These are phyloP conservation scores for Saccharomycopsis sp. DNA, from an alignment of 805 yeast genomes.

Conservation along the genomic window DNA sequence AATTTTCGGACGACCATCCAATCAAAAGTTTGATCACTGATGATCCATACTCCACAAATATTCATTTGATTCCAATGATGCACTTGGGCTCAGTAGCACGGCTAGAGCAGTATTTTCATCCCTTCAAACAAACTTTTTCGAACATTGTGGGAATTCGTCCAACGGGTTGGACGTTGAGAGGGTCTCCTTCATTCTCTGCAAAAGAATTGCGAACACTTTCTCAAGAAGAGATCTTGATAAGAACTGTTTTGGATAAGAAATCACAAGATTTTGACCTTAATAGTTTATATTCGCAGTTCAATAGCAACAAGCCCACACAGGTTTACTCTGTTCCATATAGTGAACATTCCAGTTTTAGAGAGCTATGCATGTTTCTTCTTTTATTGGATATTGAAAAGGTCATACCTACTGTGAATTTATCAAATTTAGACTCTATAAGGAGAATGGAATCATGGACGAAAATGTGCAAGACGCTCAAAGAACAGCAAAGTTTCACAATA, in stretches of 20 bases:
- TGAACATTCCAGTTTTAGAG: constrained; percentile 88
- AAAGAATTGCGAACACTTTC: constrained; percentile 11
- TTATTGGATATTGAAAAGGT: constrained; percentile 41
- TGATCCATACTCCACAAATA: constrained; percentile 39
- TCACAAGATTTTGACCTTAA: constrained; percentile 20
- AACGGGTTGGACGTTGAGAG: constrained; percentile 79
- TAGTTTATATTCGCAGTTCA: constrained; percentile 28
- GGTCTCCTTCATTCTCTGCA: constrained; percentile 9
- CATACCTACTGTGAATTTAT: constrained; percentile 70
- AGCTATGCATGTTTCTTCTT: constrained; percentile 57
- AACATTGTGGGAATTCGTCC: constrained; percentile 70
- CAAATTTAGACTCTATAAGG: constrained; percentile 23
- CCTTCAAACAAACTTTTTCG: constrained; percentile 39
- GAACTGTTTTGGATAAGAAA: constrained; percentile 6
- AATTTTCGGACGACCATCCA: constrained; percentile 27
- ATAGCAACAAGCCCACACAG: constrained; percentile 31
- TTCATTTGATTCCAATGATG: constrained; percentile 66
- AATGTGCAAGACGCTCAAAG: constrained; percentile 25
- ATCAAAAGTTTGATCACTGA: constrained; percentile 28
- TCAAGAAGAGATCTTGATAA: constrained; percentile 17
- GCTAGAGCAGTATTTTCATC: constrained; percentile 41
- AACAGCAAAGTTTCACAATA: constrained; percentile 11
- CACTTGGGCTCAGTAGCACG: constrained; percentile 11
- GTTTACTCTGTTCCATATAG: constrained; percentile 74
- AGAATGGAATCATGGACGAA: constrained; percentile 31